Evolutionary conservation across 148 eudicot species (phyloP).

Genomic region (Camellia lanceoleosa): DNA sequence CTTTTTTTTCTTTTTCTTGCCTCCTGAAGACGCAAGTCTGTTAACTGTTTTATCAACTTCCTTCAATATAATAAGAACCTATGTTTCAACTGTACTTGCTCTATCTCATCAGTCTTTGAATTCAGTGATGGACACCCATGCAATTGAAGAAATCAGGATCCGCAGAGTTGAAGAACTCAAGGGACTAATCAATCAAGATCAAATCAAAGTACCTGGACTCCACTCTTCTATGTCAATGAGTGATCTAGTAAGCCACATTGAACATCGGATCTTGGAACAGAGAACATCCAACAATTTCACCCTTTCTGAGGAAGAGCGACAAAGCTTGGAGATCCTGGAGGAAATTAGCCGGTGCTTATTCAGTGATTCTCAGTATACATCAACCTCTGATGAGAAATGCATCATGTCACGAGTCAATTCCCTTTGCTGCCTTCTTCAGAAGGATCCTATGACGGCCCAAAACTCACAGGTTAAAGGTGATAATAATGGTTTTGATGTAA

Average conservation of each 20-base stretch:
- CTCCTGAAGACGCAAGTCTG: background rate
- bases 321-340: slow-evolving; percentile 53
- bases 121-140: slow-evolving; percentile 35
- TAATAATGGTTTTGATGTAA: slow-evolving; percentile 10
- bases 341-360: slow-evolving; percentile 68
- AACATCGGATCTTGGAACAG: slow-evolving; percentile 66
- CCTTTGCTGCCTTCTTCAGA: slow-evolving; percentile 90
- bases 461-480: slow-evolving; percentile 25
- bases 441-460: slow-evolving; percentile 41
- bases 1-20: background rate
- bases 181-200: slow-evolving; percentile 45
- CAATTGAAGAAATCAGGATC: slow-evolving; percentile 42
- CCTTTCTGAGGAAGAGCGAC: slow-evolving; percentile 41
- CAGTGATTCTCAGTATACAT: slow-evolving; percentile 48
- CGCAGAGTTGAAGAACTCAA: slow-evolving; percentile 39
- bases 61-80: background rate
- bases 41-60: background rate
- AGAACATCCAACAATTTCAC: slow-evolving; percentile 41
- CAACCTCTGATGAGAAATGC: slow-evolving; percentile 62
- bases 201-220: slow-evolving; percentile 64
- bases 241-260: slow-evolving; percentile 74
- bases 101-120: background rate
- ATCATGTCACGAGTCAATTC: slow-evolving; percentile 84
- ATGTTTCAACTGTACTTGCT: background rate
- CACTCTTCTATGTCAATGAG: slow-evolving; percentile 77